Percentiles rank a stretch among this genome's conserved stretches.
These are phyloP conservation scores for Phytophthora tentaculata DNA, from an alignment of 352 stramenopile species.

Conservation along the genomic window DNA sequence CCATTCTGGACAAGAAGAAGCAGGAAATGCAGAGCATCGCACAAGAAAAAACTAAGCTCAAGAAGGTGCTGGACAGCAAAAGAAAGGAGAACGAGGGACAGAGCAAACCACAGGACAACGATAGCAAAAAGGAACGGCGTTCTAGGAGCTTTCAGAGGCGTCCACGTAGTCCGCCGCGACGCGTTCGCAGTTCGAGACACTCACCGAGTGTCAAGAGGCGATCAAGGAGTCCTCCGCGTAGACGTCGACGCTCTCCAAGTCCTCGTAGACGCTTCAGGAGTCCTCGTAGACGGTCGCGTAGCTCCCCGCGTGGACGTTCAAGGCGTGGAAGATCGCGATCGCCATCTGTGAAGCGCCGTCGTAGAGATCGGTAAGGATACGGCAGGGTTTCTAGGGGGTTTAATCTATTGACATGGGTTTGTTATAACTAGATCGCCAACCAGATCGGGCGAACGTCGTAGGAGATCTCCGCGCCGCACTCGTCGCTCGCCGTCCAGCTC, in stretches of 20 bases:
- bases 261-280: constrained; percentile 11
- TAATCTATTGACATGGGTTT: neutral
- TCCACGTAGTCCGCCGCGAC: constrained; percentile 17
- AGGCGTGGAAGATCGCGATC: constrained; percentile 31
- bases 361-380: constrained; percentile 24
- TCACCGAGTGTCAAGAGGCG: constrained; percentile 21
- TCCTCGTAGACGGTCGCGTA: constrained; percentile 22
- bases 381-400: neutral
- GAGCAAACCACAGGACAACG: neutral
- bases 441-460: constrained; percentile 29
- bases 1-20: constrained; percentile 92
- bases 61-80: constrained; percentile 66
- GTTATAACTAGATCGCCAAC: constrained; percentile 32
- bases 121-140: constrained; percentile 7
- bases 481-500: constrained; percentile 35
- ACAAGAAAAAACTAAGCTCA: constrained; percentile 63
- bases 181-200: constrained; percentile 25
- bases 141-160: constrained; percentile 31
- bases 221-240: constrained; percentile 15
- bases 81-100: constrained; percentile 30
- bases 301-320: constrained; percentile 16
- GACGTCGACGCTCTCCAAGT: constrained; percentile 22
- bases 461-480: constrained; percentile 17
- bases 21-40: constrained; percentile 77
- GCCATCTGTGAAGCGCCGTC: constrained; percentile 35